Percentiles rank a stretch among this genome's conserved stretches.
These are phyloP conservation scores for Tolypocladium ovalisporum DNA, from an alignment of 2,329 filamentous ascomycete genomes.

Conservation along the genomic window DNA sequence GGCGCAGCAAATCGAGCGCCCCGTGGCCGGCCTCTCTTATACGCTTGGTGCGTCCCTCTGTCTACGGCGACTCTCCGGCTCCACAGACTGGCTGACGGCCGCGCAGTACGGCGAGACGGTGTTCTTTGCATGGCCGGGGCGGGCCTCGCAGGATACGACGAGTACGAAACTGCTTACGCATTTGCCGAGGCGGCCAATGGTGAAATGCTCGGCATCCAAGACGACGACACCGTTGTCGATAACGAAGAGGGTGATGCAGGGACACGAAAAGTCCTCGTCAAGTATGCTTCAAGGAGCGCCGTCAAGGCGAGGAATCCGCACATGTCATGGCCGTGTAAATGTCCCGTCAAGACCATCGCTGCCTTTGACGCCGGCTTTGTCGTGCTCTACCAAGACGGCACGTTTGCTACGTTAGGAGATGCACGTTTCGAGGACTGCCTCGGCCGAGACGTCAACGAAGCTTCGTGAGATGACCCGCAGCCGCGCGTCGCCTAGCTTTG, in stretches of 20 bases:
- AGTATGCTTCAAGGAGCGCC: conserved; percentile 12
- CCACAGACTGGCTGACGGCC: neutral
- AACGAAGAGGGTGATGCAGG: neutral
- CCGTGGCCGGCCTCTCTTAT: conserved; percentile 28
- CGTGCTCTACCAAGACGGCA: conserved; percentile 30
- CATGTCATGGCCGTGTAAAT: conserved; percentile 11
- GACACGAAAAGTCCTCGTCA: conserved; percentile 6
- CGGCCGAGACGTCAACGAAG: conserved; percentile 33
- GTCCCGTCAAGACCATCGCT: conserved; percentile 26
- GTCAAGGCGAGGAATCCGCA: conserved; percentile 4
- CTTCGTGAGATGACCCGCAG: conserved; percentile 18
- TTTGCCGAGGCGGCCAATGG: conserved; percentile 8
- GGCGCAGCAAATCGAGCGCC: conserved; percentile 20
- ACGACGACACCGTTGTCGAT: neutral
- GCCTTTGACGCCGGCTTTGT: conserved; percentile 40
- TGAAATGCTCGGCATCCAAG: conserved; percentile 5
- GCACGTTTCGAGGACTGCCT: conserved; percentile 45
- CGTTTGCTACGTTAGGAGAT: conserved; percentile 46
- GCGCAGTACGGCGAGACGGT: conserved; percentile 10
- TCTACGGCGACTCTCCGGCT: neutral
- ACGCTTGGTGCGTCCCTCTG: conserved; percentile 31
- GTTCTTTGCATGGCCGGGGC: conserved; percentile 11
- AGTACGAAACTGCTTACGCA: neutral
- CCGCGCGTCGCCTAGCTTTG: neutral
- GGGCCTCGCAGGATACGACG: conserved; percentile 2